A percentile compares a stretch with the other conserved stretches of the same genome.
Conservation (phyloP, 192 early-diverging fungal genomes). For the Podila minutissima region DNA sequence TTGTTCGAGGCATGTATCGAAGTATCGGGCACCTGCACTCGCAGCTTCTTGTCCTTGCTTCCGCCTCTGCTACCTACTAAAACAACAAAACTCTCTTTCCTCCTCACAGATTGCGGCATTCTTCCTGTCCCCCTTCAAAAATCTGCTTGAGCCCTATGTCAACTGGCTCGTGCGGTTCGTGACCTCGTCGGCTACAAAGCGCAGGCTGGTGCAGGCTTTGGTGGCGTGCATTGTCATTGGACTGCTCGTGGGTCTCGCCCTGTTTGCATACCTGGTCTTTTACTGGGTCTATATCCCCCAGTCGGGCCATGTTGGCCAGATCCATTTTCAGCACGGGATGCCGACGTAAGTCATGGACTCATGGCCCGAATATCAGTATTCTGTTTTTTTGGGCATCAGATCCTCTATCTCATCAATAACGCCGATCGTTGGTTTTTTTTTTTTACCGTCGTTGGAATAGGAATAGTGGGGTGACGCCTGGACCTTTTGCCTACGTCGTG, state of each 20-base stretch:
- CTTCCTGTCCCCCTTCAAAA: constrained; percentile 38
- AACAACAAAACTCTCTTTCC: background rate
- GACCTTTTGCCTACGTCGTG: background rate
- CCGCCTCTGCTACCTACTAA: too few relatives aligned
- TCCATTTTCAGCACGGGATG: constrained; percentile 31
- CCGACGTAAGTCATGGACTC: background rate
- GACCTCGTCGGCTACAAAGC: constrained; percentile 20
- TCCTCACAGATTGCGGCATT: constrained; percentile 18
- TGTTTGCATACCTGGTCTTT: constrained; percentile 39
- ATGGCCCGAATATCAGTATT: background rate
- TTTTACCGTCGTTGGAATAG: background rate
- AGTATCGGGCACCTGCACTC: background rate
- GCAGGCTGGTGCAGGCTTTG: constrained; percentile 23
- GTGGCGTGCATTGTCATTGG: constrained; percentile 2
- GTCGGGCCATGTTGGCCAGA: constrained; percentile 16
- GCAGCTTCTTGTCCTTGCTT: background rate
- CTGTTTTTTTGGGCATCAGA: too few relatives aligned
- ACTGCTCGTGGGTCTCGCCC: constrained; percentile 12
- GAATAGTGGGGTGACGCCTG: background rate
- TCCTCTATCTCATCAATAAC: too few relatives aligned
- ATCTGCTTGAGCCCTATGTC: constrained; percentile 32
- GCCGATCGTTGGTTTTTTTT: background rate
- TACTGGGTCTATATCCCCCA: constrained; percentile 48
- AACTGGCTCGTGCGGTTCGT: background rate
- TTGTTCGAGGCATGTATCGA: constrained; percentile 10